phyloP scores from a whole-genome alignment of 306 rosid species.

The Begonia fuchsioides region DNA sequence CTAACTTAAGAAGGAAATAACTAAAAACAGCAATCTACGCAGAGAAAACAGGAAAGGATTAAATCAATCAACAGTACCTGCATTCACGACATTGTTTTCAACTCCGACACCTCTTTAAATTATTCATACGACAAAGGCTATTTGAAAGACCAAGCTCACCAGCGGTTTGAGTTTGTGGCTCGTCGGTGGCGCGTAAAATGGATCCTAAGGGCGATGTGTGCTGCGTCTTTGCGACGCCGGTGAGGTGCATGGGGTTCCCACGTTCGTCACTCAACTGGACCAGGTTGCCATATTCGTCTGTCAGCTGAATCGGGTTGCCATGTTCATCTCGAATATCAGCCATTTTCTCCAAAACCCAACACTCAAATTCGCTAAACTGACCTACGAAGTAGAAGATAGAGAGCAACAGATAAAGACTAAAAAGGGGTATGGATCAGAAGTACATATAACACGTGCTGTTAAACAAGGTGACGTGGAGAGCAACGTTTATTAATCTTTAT shows the following conservation, averaged over 20 bases:
- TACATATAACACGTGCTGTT: too few species aligned
- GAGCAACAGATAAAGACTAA: too few species aligned
- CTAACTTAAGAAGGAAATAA: too few species aligned
- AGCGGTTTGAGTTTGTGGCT: background rate
- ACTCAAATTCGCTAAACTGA: background rate
- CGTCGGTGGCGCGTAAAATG: background rate
- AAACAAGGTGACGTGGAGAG: too few species aligned
- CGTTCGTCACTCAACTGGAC: constrained; percentile 48
- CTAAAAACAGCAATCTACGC: too few species aligned
- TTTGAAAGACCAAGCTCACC: too few species aligned
- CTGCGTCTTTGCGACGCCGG: constrained; percentile 35
- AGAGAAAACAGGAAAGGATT: too few species aligned
- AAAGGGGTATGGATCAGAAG: too few species aligned
- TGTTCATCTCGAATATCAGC: constrained; percentile 40
- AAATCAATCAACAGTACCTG: too few species aligned
- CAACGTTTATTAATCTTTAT: too few species aligned
- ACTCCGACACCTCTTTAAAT: background rate
- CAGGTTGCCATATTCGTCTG: constrained; percentile 52
- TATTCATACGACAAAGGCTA: too few species aligned
- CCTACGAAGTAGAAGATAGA: too few species aligned
- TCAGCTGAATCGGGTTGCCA: constrained; percentile 51
- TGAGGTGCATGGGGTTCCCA: constrained; percentile 47
- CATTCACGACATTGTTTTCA: background rate
- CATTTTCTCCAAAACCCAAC: constrained; percentile 22
- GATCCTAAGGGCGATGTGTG: constrained; percentile 8